These are phyloP conservation scores for Colletotrichum navitas DNA, from an alignment of 2,329 filamentous ascomycete genomes.

Conservation along the genomic window DNA sequence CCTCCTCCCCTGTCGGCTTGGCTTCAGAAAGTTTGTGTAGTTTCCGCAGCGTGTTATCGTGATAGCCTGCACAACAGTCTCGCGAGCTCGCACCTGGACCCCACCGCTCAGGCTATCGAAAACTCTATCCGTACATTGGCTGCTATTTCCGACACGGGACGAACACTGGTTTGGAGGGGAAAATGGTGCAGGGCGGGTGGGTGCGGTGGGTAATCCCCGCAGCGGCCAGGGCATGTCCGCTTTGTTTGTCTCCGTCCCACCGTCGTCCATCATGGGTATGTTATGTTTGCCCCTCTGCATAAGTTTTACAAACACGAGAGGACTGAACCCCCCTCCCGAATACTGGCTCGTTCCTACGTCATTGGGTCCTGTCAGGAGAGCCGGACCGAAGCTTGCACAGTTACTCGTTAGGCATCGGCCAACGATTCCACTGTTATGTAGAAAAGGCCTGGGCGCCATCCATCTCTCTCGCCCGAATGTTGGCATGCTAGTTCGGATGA, in stretches of 20 bases:
- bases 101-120: constrained; percentile 15
- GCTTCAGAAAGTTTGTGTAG: not conserved
- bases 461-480: not conserved
- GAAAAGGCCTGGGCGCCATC: not conserved
- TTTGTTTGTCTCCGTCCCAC: not conserved
- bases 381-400: no score
- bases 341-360: no score
- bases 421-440: no score
- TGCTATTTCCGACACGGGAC: not conserved
- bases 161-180: not conserved
- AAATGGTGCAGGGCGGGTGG: not conserved
- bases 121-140: not conserved
- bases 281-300: not conserved
- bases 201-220: constrained; percentile 3
- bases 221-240: not conserved
- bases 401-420: no score
- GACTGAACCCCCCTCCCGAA: no score
- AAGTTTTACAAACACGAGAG: not conserved
- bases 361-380: not conserved
- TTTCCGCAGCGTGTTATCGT: no score
- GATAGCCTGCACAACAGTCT: no score
- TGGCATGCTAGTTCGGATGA: not conserved
- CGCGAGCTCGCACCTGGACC: not conserved
- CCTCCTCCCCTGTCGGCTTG: not conserved
- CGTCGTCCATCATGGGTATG: not conserved